Evolutionary conservation across 2,329 filamentous ascomycete genomes (phyloP).

Genomic region (Paraconiothyrium sp.): DNA sequence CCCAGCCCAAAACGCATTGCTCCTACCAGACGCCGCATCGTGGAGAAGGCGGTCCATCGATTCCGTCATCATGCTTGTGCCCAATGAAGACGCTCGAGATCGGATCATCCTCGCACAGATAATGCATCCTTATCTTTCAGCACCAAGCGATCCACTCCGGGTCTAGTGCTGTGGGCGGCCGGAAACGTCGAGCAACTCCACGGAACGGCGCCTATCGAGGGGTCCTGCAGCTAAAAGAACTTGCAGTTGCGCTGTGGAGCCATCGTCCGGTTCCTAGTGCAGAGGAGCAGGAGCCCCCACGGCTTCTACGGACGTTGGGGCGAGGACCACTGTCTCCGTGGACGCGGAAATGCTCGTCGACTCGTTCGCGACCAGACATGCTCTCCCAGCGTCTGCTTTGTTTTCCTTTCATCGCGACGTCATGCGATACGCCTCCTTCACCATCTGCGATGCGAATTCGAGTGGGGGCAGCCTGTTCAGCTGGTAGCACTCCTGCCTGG

Average conservation of each 20-base stretch:
- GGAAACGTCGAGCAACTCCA: constrained; percentile 2
- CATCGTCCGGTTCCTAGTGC: constrained; percentile 1
- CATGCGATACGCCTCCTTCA: neutral
- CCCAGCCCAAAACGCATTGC: constrained; percentile 18
- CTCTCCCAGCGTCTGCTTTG: neutral
- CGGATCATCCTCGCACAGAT: constrained; percentile 26
- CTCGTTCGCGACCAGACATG: neutral
- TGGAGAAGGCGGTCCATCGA: constrained; percentile 27
- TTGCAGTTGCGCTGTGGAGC: constrained; percentile 10
- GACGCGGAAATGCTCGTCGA: neutral
- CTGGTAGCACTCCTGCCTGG: neutral
- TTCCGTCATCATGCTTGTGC: constrained; percentile 16
- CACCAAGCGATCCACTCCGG: constrained; percentile 27
- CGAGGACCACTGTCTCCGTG: constrained; percentile 4
- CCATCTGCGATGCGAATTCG: neutral
- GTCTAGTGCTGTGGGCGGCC: constrained; percentile 28
- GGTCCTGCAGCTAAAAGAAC: constrained; percentile 4
- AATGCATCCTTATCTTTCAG: constrained; percentile 49
- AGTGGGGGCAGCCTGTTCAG: neutral
- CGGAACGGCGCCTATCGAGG: neutral
- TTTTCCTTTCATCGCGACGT: too few relatives aligned
- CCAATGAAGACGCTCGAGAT: constrained; percentile 14
- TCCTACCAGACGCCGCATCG: constrained; percentile 25
- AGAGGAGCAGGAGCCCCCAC: constrained; percentile 1
- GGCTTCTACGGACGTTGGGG: neutral